Base-by-base conservation (phyloP, 805 yeast genomes). In the Yarrowia keelungensis region DNA sequence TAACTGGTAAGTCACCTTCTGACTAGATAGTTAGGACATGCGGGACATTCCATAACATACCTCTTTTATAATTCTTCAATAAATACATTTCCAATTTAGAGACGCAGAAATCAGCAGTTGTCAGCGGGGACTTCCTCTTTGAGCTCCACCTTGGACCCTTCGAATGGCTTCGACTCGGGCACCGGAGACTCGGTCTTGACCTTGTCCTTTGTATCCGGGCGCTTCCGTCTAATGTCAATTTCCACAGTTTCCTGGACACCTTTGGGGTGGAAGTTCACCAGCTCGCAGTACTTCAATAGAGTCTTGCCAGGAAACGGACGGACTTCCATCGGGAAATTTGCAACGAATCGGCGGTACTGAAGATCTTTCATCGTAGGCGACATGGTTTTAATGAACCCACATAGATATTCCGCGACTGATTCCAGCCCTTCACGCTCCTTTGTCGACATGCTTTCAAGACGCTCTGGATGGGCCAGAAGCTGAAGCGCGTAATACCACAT, bases 401-500 rank as follows among this genome's bases (percentile, higher is more conserved):
- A 19, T 9, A 62, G 56, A 15, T 38, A 62, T 12, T 62, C 67
- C 19, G 67, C 67, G 3, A 62, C 56, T 2, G 46, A 19, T 5
- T 39, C 38, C 16, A 47, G 14, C 1, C 67, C 56, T 14, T 46
- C 56, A 1, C 39, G 54, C 26, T 62, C 67, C 51, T 45, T 59
- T 8, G 8, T 5, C 16, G 47, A 45, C 65, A 59, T 62, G 8
- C 14, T n/a, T 1, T 36, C 8, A 12, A 62, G 45, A 22, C 66
- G 32, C n/a, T 38, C 46, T 1, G 41, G 56, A 22, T 38, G 16
- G 39, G 3, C 5, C 14, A 65, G 26, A 14, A 51, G n/a, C 43
- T 51, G 49, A 2, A 65, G 41, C n/a, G 51, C 62, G n/a, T 50
- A 50, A 50, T 87, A 79, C 92, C 94, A 89, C 77, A 92, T 78